phyloP scores from a whole-genome alignment of 169 alveolate genomes.

The Plasmodium inui region DNA sequence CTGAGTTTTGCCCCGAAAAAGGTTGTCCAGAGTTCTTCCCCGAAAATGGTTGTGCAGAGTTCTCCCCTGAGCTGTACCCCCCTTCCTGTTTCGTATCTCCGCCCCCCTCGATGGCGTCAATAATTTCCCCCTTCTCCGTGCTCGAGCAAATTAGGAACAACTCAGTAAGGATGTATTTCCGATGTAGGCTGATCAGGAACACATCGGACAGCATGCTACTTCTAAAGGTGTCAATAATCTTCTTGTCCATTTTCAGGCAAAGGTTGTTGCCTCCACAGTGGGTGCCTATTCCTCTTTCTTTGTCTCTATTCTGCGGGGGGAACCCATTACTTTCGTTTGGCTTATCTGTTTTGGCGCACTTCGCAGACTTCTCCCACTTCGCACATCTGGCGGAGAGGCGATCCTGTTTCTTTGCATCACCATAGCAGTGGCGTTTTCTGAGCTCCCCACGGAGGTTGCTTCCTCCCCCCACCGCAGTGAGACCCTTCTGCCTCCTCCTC shows the following conservation, averaged over 20 bases:
- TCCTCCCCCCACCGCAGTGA: not conserved
- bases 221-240: constrained; percentile 7
- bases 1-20: not conserved
- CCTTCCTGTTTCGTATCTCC: not conserved
- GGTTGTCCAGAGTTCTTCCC: too few species aligned
- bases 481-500: not conserved
- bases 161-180: constrained; percentile 40
- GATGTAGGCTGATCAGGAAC: not conserved
- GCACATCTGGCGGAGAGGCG: not conserved
- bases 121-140: constrained; percentile 25
- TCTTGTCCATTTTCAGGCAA: not conserved
- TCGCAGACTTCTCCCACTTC: too few species aligned
- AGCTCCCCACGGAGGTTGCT: not conserved
- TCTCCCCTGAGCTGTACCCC: not conserved
- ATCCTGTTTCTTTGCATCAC: not conserved
- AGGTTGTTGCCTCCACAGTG: not conserved
- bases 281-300: not conserved
- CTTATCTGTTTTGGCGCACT: not conserved
- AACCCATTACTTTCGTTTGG: not conserved
- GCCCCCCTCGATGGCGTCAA: constrained; percentile 3
- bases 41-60: not conserved
- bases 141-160: not conserved
- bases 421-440: not conserved
- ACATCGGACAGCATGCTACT: constrained; percentile 4
- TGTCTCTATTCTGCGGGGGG: not conserved